phyloP scores from a whole-genome alignment of 495 filamentous ascomycete species.

The Penicillium lividum region DNA sequence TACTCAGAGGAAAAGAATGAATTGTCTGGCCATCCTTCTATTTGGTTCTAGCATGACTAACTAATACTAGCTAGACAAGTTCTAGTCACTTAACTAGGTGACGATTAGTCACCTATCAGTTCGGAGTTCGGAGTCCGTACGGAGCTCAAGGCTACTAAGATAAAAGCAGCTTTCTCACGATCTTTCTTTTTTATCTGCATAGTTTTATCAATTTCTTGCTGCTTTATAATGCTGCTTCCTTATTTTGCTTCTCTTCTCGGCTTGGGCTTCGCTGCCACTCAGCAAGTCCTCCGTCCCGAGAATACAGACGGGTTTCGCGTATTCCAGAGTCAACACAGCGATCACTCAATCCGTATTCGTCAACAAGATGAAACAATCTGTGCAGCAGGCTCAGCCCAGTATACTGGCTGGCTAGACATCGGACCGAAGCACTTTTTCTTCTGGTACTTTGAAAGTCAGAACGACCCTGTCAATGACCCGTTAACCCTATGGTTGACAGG shows the following conservation, averaged over 20 bases:
- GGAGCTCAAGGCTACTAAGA: too few relatives aligned
- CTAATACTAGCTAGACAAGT: too few relatives aligned
- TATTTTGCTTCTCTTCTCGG: not conserved
- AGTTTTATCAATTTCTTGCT: not conserved
- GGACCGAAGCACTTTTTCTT: slow-evolving; percentile 55
- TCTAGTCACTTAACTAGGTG: too few relatives aligned
- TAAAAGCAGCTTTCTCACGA: not conserved
- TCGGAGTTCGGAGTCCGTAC: too few relatives aligned
- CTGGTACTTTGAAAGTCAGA: slow-evolving; percentile 61
- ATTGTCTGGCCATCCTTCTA: too few relatives aligned
- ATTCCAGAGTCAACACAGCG: slow-evolving; percentile 26
- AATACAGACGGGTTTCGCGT: slow-evolving; percentile 15
- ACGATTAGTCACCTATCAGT: too few relatives aligned
- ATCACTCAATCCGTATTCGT: slow-evolving; percentile 41
- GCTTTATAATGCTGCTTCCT: not conserved
- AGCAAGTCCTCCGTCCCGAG: not conserved
- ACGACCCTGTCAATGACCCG: slow-evolving; percentile 51
- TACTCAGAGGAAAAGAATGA: too few relatives aligned
- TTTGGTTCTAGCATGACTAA: too few relatives aligned
- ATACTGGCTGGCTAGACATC: slow-evolving; percentile 42
- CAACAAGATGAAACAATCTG: slow-evolving; percentile 42
- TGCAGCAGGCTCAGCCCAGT: slow-evolving; percentile 37
- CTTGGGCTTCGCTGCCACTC: not conserved
- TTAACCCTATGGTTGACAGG: slow-evolving; percentile 62
- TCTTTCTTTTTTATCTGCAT: not conserved